Base-by-base conservation (phyloP, 768 basidiomycete genomes). In the Termitomyces sp. region DNA sequence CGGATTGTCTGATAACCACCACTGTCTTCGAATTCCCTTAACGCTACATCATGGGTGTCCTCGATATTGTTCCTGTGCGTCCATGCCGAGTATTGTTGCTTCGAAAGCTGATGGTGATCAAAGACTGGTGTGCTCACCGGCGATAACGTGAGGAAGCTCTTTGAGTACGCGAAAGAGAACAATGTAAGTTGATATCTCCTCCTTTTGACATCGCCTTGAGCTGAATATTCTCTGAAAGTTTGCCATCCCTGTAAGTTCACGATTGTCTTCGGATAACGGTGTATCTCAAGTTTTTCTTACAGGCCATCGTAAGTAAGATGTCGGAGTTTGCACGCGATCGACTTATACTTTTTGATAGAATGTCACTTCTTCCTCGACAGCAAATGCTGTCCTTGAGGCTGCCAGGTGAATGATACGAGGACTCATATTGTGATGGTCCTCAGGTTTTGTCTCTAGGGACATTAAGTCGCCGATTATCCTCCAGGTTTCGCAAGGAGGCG, bases 381-480 rank as follows among this genome's bases (percentile, higher is more conserved):
- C 88, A 55, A 96, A 98, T 72, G 93, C 95, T 57, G 90, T 87
- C 59, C 87, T 99, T 63, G 96, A 99, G 77, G 96, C 94, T 58
- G 96, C 96, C 53, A 87, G 94, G 91, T 92, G 67, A 49, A 60
- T 45, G 33, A 61, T 59, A 45, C 63, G 15, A 51, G 41, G 37
- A 31, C 48, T 44, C 54, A 48, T 34, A 41, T 33, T 49, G 46
- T 18, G 47, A 46, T 42, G 57, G 53, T 58, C 60, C 57, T 59
- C 64, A 60, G 70, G 61, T 7, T 22, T 22, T 13, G 27, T 49
- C 33, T 57, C 47, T 67, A 93, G 93, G 64, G 97, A 98, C 73
- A 85, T 91, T 82, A 98, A 98, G 74, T 82, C 96, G 33, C 96
- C 96, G 59, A 95, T 99, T 77, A 98, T 99, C 75, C 79, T 98